Evolutionary conservation across 257 asterid genomes (phyloP).

Genomic region (Solanum bulbocastanum): DNA sequence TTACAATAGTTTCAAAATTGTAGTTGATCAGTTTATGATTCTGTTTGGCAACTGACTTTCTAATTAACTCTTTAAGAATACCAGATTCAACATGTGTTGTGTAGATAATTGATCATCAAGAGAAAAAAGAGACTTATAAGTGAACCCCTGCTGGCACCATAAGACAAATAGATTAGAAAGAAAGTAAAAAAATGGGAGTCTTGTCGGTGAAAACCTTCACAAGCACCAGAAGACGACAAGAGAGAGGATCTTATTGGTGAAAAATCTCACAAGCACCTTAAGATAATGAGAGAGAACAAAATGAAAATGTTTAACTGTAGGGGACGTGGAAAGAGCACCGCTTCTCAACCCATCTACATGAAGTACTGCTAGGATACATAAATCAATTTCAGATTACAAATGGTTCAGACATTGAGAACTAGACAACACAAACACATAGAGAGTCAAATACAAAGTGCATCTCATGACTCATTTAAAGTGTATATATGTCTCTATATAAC

Average conservation of each 20-base stretch:
- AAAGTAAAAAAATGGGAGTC: too few relatives aligned
- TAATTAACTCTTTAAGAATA: not conserved
- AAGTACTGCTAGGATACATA: not conserved
- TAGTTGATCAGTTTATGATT: not conserved
- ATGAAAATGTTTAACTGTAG: not conserved
- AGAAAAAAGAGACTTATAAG: too few relatives aligned
- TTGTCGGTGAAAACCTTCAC: not conserved
- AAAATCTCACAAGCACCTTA: not conserved
- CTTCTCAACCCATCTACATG: not conserved
- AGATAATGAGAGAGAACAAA: not conserved
- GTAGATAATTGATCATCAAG: not conserved
- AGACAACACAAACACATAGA: not conserved
- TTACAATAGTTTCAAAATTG: not conserved
- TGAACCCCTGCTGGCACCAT: too few relatives aligned
- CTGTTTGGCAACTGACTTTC: not conserved
- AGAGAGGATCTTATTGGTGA: too few relatives aligned
- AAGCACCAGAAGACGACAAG: not conserved
- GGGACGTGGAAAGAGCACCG: not conserved
- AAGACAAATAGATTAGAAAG: too few relatives aligned
- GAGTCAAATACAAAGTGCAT: not conserved
- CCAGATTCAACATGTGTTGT: not conserved
- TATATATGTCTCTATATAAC: not conserved
- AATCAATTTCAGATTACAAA: not conserved
- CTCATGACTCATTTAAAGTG: not conserved
- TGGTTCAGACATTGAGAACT: not conserved